Base-by-base conservation (phyloP, 768 basidiomycete genomes). In the Russula foetens region DNA sequence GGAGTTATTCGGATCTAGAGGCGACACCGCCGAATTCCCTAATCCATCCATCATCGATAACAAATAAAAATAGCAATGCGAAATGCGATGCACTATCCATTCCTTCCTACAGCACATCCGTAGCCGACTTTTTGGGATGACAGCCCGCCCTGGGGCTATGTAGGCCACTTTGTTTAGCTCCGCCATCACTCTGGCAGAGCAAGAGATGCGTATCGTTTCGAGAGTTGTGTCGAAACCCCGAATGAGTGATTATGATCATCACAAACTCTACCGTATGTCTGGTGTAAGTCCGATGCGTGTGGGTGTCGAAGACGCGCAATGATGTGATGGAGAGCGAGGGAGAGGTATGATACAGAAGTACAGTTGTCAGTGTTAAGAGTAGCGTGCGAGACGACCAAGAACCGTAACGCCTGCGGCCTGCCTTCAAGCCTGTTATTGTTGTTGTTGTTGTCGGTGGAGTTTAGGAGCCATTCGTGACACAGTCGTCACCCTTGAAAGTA, bases 291-390 rank as follows among this genome's bases (percentile, higher is more conserved):
- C 21, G 39, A 41, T 60, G 41, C 21, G 47, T 35, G n/a, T 31
- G 39, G 19, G 47, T 43, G 23, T 54, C 15, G 14, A 33, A 43
- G 33, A 47, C n/a, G n/a, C 23, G 29, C 9, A 21, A 39, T 61
- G 41, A 41, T 12, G 31, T 61, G 48, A 45, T 61, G 17, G 35
- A 33, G 44, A 28, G 48, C 57, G 35, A 26, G 28, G 28, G 58
- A 19, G 58, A 19, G 35, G 43, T 60, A 61, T 63, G 59, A 50
- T 53, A 61, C 48, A 63, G 31, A 56, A 43, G 45, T 59, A 62
- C 57, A 59, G 26, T 29, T 61, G 54, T 51, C 44, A 29, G 47
- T 49, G 49, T n/a, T n/a, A n/a, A 11, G 21, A 58, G 29, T 41
- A 58, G 28, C 23, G 33, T 51, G 50, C n/a, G 24, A 39, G 15